Evolutionary conservation across 2,329 filamentous ascomycete genomes (phyloP).

Genomic region (Knufia fluminis): DNA sequence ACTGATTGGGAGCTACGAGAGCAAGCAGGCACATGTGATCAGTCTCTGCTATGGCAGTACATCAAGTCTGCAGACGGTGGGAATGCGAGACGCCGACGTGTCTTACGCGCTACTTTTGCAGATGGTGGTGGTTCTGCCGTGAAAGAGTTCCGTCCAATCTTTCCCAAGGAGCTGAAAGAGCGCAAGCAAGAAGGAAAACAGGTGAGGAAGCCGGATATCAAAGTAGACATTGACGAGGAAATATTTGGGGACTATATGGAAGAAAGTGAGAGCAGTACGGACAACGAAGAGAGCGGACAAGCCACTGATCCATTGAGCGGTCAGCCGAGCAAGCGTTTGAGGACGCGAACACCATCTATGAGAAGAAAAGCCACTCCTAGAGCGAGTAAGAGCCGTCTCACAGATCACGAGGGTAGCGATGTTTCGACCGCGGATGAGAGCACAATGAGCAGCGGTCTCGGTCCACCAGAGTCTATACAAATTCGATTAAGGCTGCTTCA

Average conservation of each 20-base stretch:
- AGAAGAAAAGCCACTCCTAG: slow-evolving; percentile 2
- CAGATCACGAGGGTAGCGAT: slow-evolving; percentile 13
- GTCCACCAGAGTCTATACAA: slow-evolving; percentile 31
- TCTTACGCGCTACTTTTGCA: slow-evolving; percentile 40
- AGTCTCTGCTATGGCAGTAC: slow-evolving; percentile 37
- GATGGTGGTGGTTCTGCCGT: slow-evolving; percentile 31
- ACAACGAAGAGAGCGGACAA: slow-evolving; percentile 17
- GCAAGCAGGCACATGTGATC: slow-evolving; percentile 22
- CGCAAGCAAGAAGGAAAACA: slow-evolving; percentile 23
- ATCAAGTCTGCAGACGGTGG: slow-evolving; percentile 27
- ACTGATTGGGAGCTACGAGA: slow-evolving; percentile 32
- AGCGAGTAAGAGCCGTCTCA: slow-evolving; percentile 1
- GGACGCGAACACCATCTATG: slow-evolving; percentile 25
- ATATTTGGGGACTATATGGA: slow-evolving; percentile 39
- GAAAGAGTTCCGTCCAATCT: slow-evolving; percentile 38
- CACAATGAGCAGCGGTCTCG: slow-evolving; percentile 24
- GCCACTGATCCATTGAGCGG: not conserved
- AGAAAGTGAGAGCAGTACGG: slow-evolving; percentile 28
- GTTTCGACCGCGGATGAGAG: slow-evolving; percentile 11
- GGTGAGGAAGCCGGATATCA: slow-evolving; percentile 31
- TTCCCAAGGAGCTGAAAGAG: slow-evolving; percentile 36
- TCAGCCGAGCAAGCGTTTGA: slow-evolving; percentile 7
- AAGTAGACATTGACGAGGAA: slow-evolving; percentile 38
- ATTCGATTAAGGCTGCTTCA: slow-evolving; percentile 38
- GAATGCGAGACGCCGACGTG: slow-evolving; percentile 32